phyloP scores from a whole-genome alignment of 345 rosid species.

The Lumnitzera racemosa region DNA sequence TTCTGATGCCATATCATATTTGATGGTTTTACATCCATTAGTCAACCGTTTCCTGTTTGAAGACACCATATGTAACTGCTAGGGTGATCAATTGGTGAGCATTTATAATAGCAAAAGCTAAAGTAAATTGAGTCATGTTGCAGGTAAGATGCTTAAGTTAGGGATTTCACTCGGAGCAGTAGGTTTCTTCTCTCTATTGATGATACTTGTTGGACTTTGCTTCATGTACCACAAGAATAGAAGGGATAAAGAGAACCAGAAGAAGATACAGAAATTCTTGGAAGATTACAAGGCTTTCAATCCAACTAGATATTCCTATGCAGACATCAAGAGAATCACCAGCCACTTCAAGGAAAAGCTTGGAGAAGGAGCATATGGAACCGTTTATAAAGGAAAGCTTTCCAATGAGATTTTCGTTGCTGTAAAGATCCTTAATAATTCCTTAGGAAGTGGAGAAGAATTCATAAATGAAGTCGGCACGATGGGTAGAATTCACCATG shows the following conservation, averaged over 20 bases:
- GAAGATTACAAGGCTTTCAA: conserved; percentile 18
- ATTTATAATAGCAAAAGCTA: too few relatives aligned
- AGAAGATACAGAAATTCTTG: conserved; percentile 16
- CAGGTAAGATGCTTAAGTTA: too few relatives aligned
- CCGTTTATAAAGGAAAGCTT: neutral
- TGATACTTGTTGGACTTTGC: neutral
- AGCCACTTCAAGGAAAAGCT: conserved; percentile 11
- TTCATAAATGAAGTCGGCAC: conserved; percentile 10
- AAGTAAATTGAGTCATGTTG: too few relatives aligned
- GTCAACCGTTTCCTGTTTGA: too few relatives aligned
- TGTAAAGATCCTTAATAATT: conserved; percentile 17
- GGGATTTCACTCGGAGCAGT: too few relatives aligned
- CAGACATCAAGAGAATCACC: conserved; percentile 2
- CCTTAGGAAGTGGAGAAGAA: conserved; percentile 11
- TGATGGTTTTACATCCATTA: too few relatives aligned
- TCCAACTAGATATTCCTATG: conserved; percentile 7
- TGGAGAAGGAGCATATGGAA: conserved; percentile 24
- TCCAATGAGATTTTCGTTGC: conserved; percentile 15
- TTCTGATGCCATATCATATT: too few relatives aligned
- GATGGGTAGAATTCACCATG: conserved; percentile 19
- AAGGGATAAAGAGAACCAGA: conserved; percentile 4
- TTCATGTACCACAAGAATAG: neutral
- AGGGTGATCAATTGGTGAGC: too few relatives aligned
- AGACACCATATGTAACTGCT: neutral
- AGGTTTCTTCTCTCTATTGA: neutral